These are phyloP conservation scores for Trametes coccinea DNA, from an alignment of 768 basidiomycete species.

Conservation along the genomic window DNA sequence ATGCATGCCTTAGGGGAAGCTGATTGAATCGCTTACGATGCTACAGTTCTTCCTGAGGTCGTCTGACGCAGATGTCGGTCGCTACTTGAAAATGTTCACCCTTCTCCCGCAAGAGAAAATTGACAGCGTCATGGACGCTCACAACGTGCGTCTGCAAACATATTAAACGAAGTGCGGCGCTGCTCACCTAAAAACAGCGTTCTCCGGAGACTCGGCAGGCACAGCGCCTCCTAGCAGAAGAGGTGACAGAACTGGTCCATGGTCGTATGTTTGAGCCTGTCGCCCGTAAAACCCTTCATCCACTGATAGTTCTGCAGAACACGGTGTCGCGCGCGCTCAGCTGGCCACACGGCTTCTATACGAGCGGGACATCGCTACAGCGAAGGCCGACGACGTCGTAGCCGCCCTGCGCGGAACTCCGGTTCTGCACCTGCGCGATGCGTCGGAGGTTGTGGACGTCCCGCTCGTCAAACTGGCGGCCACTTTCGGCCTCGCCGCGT, in stretches of 20 bases:
- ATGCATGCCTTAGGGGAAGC: not conserved
- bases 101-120: slow-evolving; percentile 65
- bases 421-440: slow-evolving; percentile 54
- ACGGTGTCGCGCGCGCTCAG: slow-evolving; percentile 27
- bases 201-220: slow-evolving; percentile 28
- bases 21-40: not conserved
- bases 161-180: not conserved
- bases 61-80: slow-evolving; percentile 76
- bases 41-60: slow-evolving; percentile 86
- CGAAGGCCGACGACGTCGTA: slow-evolving; percentile 58
- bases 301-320: slow-evolving; percentile 11
- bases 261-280: slow-evolving; percentile 25
- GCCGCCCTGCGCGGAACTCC: slow-evolving; percentile 65
- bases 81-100: slow-evolving; percentile 82
- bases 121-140: slow-evolving; percentile 52
- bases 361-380: slow-evolving; percentile 29
- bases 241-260: slow-evolving; percentile 33
- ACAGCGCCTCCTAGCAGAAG: slow-evolving; percentile 30
- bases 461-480: slow-evolving; percentile 64
- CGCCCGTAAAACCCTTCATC: not conserved
- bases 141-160: slow-evolving; percentile 45
- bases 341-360: slow-evolving; percentile 28
- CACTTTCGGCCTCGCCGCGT: slow-evolving; percentile 56
- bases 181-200: slow-evolving; percentile 10
- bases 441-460: slow-evolving; percentile 51